Percentiles rank a stretch among this genome's conserved stretches.
phyloP scores from a whole-genome alignment of 2,329 filamentous ascomycete species.

The Zasmidium cellare region DNA sequence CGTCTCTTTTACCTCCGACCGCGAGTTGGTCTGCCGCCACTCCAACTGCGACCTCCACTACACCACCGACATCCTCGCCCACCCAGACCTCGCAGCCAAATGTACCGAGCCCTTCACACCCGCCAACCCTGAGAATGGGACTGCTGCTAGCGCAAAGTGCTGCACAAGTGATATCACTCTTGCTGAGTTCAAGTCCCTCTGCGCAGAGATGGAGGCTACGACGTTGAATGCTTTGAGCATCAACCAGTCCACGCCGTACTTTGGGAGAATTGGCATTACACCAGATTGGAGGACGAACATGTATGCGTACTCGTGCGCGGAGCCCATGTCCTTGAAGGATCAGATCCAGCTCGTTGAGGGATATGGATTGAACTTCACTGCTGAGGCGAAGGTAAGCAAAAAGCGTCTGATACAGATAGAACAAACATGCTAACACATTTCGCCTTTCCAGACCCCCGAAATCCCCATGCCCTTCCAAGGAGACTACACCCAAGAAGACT shows the following conservation, averaged over 20 bases:
- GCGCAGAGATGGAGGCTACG: conserved; percentile 69
- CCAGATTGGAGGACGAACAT: conserved; percentile 65
- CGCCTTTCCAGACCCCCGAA: conserved; percentile 43
- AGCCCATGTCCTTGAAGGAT: conserved; percentile 61
- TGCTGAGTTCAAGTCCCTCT: conserved; percentile 66
- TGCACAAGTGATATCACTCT: conserved; percentile 72
- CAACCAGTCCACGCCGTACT: conserved; percentile 49
- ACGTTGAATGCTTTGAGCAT: conserved; percentile 60
- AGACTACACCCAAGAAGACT: conserved; percentile 65
- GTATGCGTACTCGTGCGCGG: conserved; percentile 61
- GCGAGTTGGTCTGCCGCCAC: conserved; percentile 67
- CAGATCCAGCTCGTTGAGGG: conserved; percentile 61
- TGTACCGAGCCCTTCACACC: conserved; percentile 64
- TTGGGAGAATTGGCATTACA: conserved; percentile 45
- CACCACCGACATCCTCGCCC: conserved; percentile 66
- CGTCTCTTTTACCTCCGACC: conserved; percentile 65
- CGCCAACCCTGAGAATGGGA: conserved; percentile 24
- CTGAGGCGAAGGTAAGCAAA: conserved; percentile 62
- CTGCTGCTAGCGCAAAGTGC: conserved; percentile 64
- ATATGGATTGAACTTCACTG: conserved; percentile 63
- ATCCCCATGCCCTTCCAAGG: conserved; percentile 70
- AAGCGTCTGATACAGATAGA: no score
- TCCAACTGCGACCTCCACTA: conserved; percentile 68
- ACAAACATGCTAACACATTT: no score
- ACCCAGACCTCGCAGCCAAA: conserved; percentile 63